phyloP scores from a whole-genome alignment of 2,329 filamentous ascomycete species.

The Aspergillus persii region DNA sequence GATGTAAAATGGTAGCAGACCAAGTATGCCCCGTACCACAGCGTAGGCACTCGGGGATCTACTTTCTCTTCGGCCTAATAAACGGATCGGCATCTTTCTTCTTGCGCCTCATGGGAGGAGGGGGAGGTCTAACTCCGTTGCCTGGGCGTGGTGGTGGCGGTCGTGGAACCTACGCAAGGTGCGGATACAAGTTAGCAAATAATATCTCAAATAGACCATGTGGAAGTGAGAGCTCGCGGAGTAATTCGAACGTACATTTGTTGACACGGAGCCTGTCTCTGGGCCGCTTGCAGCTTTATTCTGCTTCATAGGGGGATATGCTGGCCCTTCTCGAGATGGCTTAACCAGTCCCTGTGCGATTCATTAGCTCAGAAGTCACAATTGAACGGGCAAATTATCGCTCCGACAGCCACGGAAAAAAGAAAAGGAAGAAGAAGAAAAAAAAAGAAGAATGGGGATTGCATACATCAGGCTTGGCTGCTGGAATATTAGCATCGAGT shows the following conservation, averaged over 20 bases:
- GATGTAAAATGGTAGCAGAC: neutral
- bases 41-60: conserved; percentile 11
- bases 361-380: neutral
- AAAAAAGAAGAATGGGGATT: neutral
- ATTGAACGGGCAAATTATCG: neutral
- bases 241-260: conserved; percentile 20
- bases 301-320: conserved; percentile 24
- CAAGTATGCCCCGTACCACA: neutral
- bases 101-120: conserved; percentile 32
- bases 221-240: neutral
- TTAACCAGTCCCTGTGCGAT: conserved; percentile 37
- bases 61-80: conserved; percentile 40
- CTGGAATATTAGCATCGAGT: conserved; percentile 24
- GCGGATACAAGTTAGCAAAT: conserved; percentile 10
- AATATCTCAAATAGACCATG: conserved; percentile 1
- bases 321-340: conserved; percentile 39
- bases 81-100: conserved; percentile 43
- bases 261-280: conserved; percentile 13
- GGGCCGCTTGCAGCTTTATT: conserved; percentile 16
- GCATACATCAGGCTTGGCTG: conserved; percentile 17
- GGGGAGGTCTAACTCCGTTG: conserved; percentile 26
- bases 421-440: neutral
- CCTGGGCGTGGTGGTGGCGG: conserved; percentile 20
- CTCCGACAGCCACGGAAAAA: neutral
- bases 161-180: conserved; percentile 17